Evolutionary conservation across 164 flowering plant species (phyloP), one percentile per base, ranked within the genome.

Genomic region (Annona cherimola): DNA sequence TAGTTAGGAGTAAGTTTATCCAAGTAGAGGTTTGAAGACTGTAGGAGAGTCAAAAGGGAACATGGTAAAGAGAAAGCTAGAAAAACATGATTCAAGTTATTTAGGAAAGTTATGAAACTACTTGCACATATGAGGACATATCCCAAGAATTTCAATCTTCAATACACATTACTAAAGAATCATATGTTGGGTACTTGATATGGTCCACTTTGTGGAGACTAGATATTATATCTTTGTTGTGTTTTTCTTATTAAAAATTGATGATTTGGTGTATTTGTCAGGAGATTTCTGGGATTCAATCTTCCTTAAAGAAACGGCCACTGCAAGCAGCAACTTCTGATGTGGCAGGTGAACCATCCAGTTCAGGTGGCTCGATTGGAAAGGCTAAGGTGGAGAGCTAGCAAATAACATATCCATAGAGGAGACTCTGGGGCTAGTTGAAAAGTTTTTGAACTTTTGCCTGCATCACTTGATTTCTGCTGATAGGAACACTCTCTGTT

Each of bases 251-350:
- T 20, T 66, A 20, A 1, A 26, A 41, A 20, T 19, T 55, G 6
- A 63, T 57, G 45, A 61, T 66, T 9, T 9, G 42, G 18, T 40
- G 19, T 40, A 3, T 57, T 4, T 42, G 78, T 72, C 87, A 93
- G 98, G 98, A 93, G 81, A 83, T 91, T 43, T 93, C 98, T 2
- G 97, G 97, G 40, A 69, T 91, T 82, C 98, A 88, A 60, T 85
- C 97, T 67, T 80, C 89, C 67, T 68, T 89, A 72, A 91, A 82
- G 82, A 76, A 79, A 69, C 86, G 72, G 46, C 42, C 86, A 12
- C 11, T 82, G 9, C 83, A 75, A 40, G n/a, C 73, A 18, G 76
- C 80, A 0, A 79, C 81, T 61, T 81, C 93, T 72, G 89, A 87
- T 76, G 83, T 84, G 14, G 82, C 83, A 85, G 93, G 95, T 7